These are phyloP conservation scores for Pythium scleroteichum DNA, from an alignment of 352 stramenopile genomes.

Conservation along the genomic window DNA sequence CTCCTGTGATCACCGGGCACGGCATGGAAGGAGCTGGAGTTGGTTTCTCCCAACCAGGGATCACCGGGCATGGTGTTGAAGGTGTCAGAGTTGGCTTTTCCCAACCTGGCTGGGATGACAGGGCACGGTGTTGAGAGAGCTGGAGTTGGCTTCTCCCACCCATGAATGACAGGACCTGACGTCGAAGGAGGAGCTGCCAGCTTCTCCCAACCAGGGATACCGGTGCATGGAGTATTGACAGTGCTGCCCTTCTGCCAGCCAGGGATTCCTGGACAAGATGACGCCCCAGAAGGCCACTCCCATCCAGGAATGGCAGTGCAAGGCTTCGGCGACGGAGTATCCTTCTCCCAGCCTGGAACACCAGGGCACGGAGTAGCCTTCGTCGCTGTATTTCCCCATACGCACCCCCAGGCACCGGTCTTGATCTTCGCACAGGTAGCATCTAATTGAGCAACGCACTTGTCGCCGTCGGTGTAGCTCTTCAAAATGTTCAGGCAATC, in stretches of 20 bases:
- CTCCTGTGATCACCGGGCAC: too few species aligned
- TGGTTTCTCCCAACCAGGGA: slow-evolving; percentile 23
- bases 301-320: slow-evolving; percentile 31
- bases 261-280: slow-evolving; percentile 32
- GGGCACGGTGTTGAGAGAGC: slow-evolving; percentile 31
- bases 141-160: slow-evolving; percentile 32
- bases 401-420: slow-evolving; percentile 73
- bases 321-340: slow-evolving; percentile 9
- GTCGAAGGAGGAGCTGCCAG: slow-evolving; percentile 19
- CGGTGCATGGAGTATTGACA: not conserved
- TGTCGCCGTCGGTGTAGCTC: slow-evolving; percentile 49
- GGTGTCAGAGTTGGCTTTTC: slow-evolving; percentile 31
- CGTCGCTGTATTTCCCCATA: slow-evolving; percentile 30
- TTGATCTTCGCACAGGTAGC: slow-evolving; percentile 61
- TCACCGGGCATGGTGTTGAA: slow-evolving; percentile 13
- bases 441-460: slow-evolving; percentile 56
- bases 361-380: slow-evolving; percentile 22
- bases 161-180: slow-evolving; percentile 30
- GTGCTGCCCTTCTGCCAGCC: slow-evolving; percentile 18
- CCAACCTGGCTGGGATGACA: slow-evolving; percentile 29
- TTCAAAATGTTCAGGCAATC: slow-evolving; percentile 58
- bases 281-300: slow-evolving; percentile 22
- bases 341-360: slow-evolving; percentile 25
- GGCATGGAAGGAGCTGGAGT: slow-evolving; percentile 1
- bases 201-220: slow-evolving; percentile 27